Evolutionary conservation across 2,329 filamentous ascomycete species (phyloP), one percentile per base, ranked within the genome.

Genomic region (Talaromyces sp.): DNA sequence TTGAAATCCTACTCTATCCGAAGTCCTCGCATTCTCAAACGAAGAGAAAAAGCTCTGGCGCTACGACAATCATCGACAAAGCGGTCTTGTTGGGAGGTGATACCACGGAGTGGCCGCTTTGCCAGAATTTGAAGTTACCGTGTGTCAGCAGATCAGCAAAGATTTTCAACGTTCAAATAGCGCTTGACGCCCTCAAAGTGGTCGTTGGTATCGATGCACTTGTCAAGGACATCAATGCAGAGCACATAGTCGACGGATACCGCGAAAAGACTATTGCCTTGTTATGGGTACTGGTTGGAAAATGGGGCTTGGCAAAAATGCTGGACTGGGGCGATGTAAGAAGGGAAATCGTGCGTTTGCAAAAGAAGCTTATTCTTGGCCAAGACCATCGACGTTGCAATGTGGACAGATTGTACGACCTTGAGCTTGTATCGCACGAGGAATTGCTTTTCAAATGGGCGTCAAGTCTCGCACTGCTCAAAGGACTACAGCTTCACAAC

Each of bases 231-330:
- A 70, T 85, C 36, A 75, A 70, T 13, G 77, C 84, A 0, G 79
- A 82, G 39, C 82, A 87, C 56, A 80, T 87, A 48, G 82, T 87
- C 6, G 79, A 86, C 63, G 84, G 84, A 2, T 83, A 86, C 63
- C 79, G 84, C 8, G 84, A 87, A 64, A 86, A 83, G 69, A 87
- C 84, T 0, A 74, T 87, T 45, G 79, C 77, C 5, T 72, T 87
- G 9, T 73, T 88, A 5, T 86, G 84, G 84, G 75, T 76, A 3
- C 72, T 87, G 21, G 78, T 86, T 37, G 80, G 80, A 40, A 79
- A 78, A 67, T 82, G 80, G 72, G 83, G 83, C 1, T 70, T 86
- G 7, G 69, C 73, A 5, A 73, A 69, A 6, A 73, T 87, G 0
- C 73, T 87, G 1, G 79, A 86, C 63, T 83, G 80, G 77, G 67